Conservation (phyloP, 495 filamentous ascomycete species). For the Chaetomidium leptoderma region DNA sequence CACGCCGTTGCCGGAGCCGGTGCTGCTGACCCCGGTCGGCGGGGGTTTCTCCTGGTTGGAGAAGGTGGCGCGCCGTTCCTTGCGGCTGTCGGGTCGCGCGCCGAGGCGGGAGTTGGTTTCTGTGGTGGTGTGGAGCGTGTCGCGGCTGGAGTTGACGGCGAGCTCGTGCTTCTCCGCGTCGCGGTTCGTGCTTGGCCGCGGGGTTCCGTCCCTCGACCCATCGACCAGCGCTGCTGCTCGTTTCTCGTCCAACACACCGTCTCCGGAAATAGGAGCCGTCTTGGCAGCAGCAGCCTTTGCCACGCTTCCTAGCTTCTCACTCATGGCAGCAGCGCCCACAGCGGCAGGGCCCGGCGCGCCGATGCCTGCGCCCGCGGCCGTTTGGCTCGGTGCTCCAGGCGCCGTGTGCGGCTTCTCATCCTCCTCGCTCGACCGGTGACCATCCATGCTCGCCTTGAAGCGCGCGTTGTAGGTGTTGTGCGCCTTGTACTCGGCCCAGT, state of each 20-base stretch:
- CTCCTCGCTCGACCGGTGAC: slow-evolving; percentile 38
- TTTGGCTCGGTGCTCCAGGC: slow-evolving; percentile 2
- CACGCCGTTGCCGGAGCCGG: slow-evolving; percentile 10
- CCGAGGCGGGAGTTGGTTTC: slow-evolving; percentile 9
- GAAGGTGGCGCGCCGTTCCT: slow-evolving; percentile 44
- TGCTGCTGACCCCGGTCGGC: slow-evolving; percentile 27
- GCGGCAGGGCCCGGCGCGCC: slow-evolving; percentile 29
- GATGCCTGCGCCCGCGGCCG: slow-evolving; percentile 29
- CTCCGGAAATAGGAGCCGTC: neutral
- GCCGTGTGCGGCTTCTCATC: slow-evolving; percentile 26
- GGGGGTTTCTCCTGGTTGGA: slow-evolving; percentile 41
- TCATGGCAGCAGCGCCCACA: slow-evolving; percentile 14
- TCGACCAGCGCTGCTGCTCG: slow-evolving; percentile 8
- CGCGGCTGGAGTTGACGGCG: slow-evolving; percentile 19
- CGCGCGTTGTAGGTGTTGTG: slow-evolving; percentile 72
- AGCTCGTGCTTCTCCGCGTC: slow-evolving; percentile 37
- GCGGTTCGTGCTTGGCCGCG: slow-evolving; percentile 15
- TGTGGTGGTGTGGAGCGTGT: slow-evolving; percentile 9
- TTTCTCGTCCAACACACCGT: slow-evolving; percentile 24
- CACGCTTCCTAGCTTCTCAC: slow-evolving; percentile 18
- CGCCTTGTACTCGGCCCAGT: slow-evolving; percentile 92
- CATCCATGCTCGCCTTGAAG: slow-evolving; percentile 65
- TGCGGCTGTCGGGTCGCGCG: slow-evolving; percentile 24
- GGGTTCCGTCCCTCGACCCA: neutral
- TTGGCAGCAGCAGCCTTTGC: neutral